These are phyloP conservation scores for Cutaneotrichosporon mucoides DNA, from an alignment of 1,284 basidiomycete species.

Conservation along the genomic window DNA sequence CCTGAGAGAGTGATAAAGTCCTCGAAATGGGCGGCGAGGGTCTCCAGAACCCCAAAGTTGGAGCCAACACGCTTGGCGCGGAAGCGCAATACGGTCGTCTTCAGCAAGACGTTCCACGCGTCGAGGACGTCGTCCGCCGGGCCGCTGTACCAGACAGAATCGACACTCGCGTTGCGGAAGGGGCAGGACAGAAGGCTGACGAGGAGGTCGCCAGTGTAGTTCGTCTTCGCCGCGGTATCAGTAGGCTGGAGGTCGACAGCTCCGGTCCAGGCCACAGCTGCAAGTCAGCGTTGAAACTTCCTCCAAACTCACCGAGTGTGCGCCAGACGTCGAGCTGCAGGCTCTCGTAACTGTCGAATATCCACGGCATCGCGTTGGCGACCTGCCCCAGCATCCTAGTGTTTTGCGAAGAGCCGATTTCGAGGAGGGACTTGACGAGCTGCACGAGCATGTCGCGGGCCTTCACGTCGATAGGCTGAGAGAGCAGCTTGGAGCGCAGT, in stretches of 20 bases:
- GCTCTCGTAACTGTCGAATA: slow-evolving; percentile 32
- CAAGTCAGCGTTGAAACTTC: too few relatives aligned
- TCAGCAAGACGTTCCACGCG: slow-evolving; percentile 33
- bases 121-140: slow-evolving; percentile 26
- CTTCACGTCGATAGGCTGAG: slow-evolving; percentile 11
- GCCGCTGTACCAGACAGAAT: slow-evolving; percentile 34
- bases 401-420: slow-evolving; percentile 21
- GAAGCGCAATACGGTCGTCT: slow-evolving; percentile 34
- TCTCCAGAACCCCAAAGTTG: slow-evolving; percentile 42
- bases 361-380: slow-evolving; percentile 38
- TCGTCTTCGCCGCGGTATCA: slow-evolving; percentile 22
- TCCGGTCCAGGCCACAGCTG: slow-evolving; percentile 24
- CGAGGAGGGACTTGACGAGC: slow-evolving; percentile 21
- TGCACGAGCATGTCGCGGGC: slow-evolving; percentile 14
- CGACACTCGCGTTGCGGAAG: slow-evolving; percentile 29
- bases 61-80: slow-evolving; percentile 35
- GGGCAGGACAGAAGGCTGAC: slow-evolving; percentile 39
- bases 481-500: slow-evolving; percentile 21
- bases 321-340: slow-evolving; percentile 41
- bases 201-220: slow-evolving; percentile 41
- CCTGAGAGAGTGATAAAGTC: slow-evolving; percentile 26
- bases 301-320: slow-evolving; percentile 9
- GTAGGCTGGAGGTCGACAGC: slow-evolving; percentile 29
- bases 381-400: slow-evolving; percentile 39
- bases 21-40: slow-evolving; percentile 35